Base-by-base conservation (phyloP, 441 rosid species). In the Eutrema salsugineum region DNA sequence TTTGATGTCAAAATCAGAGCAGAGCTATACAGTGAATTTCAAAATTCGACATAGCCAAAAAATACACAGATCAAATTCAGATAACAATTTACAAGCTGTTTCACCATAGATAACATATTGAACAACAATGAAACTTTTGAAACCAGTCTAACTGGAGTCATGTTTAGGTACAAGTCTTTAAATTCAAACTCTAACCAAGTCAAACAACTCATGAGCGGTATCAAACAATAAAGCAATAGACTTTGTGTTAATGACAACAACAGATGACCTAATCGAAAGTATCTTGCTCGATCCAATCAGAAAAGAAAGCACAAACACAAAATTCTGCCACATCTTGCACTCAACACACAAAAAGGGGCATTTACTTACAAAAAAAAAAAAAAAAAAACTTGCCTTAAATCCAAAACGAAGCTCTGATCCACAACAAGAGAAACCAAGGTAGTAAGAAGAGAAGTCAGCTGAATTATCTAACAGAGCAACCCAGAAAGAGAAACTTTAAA, bases 351-450 rank as follows among this genome's bases (percentile, higher is more conserved):
- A 28, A 24, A 28, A 63, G 24, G 11, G 15, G 63, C 30, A 28
- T 15, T 43, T 43, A 30, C 60, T 53, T 8, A 17, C n/a, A n/a
- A n/a, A n/a, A n/a, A n/a, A n/a, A n/a, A n/a, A n/a, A n/a, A n/a
- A n/a, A n/a, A n/a, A 70, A 19, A 62, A 72, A 81, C 87, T 78
- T 78, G 72, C 85, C 88, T 81, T 72, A 80, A 61, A 78, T 73
- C 70, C 79, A 81, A 78, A 70, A 65, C 68, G 12, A 43, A 71
- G 63, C 70, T 39, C 16, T 64, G 62, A 51, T 67, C 66, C 9
- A 74, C 77, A 83, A 86, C 80, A 84, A 81, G 66, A 66, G 48
- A 54, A 32, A 50, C 70, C 76, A 67, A 72, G 75, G 68, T 79
- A 77, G 78, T 79, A 77, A 79, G 72, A 81, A 73, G 56, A 2